Evolutionary conservation across 345 rosid species (phyloP).

Genomic region (Adansonia digitata): DNA sequence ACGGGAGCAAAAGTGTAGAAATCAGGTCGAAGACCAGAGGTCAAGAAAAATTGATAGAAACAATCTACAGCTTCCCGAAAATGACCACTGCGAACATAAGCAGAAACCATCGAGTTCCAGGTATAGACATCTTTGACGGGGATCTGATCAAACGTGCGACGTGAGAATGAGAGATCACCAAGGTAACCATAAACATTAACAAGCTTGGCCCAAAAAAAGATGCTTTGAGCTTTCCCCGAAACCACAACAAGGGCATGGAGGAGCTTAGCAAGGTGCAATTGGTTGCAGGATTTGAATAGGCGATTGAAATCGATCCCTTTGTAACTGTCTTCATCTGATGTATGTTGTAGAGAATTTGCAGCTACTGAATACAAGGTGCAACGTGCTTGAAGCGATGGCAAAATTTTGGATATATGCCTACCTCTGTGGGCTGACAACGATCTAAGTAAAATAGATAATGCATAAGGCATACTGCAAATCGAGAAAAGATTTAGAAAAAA

Average conservation of each 20-base stretch:
- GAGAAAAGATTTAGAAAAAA: not conserved
- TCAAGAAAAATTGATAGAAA: constrained; percentile 33
- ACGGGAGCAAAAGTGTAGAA: constrained; percentile 55
- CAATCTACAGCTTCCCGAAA: constrained; percentile 35
- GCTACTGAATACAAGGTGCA: constrained; percentile 25
- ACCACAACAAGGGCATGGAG: constrained; percentile 46
- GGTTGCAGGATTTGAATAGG: constrained; percentile 38
- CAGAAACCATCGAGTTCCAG: constrained; percentile 57
- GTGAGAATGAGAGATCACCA: constrained; percentile 30
- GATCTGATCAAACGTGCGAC: constrained; percentile 33
- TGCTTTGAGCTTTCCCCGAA: constrained; percentile 25
- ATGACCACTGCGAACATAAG: constrained; percentile 33
- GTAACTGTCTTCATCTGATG: constrained; percentile 7
- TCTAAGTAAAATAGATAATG: constrained; percentile 20
- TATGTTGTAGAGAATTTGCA: constrained; percentile 22
- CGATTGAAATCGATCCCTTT: constrained; percentile 27
- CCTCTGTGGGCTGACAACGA: constrained; percentile 30
- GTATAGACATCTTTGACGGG: constrained; percentile 40
- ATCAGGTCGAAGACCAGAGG: constrained; percentile 55
- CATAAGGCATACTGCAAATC: not conserved
- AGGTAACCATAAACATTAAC: constrained; percentile 41
- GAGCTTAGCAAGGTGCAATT: constrained; percentile 25
- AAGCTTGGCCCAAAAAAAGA: constrained; percentile 34
- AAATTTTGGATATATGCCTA: constrained; percentile 22
- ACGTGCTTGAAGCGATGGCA: constrained; percentile 15